Percentiles rank a stretch among this genome's conserved stretches.
These are phyloP conservation scores for Fraxinus excelsior DNA, from an alignment of 257 asterid genomes.

Conservation along the genomic window DNA sequence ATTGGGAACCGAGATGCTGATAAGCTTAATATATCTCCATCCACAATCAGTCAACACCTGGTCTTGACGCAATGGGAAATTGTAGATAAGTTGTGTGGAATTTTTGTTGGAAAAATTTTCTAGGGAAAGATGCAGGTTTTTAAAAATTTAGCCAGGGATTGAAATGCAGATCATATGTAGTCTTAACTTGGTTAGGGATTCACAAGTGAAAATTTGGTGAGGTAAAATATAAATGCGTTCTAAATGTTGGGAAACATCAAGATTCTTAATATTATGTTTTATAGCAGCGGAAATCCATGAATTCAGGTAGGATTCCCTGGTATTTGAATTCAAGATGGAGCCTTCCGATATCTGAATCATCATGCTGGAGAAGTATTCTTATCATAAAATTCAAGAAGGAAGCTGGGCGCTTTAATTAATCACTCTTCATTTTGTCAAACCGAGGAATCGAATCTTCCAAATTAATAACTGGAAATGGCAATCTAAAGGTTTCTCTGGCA, in stretches of 20 bases:
- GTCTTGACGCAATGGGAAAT: not conserved
- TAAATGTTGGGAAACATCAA: not conserved
- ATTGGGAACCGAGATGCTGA: not conserved
- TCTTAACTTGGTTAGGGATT: not conserved
- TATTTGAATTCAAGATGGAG: not conserved
- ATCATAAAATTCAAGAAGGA: not conserved
- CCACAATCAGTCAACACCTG: not conserved
- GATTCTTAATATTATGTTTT: not conserved
- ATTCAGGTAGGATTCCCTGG: not conserved
- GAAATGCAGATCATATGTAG: not conserved
- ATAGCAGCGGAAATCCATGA: not conserved
- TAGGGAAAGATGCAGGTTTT: not conserved
- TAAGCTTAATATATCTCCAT: not conserved
- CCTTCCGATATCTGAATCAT: not conserved
- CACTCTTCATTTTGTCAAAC: not conserved
- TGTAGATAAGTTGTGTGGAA: not conserved
- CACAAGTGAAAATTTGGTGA: not conserved
- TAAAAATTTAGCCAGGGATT: not conserved
- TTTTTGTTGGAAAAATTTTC: not conserved
- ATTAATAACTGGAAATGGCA: not conserved
- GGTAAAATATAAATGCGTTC: not conserved
- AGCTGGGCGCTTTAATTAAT: not conserved
- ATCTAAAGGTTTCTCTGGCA: not conserved
- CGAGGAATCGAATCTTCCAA: not conserved
- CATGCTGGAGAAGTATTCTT: not conserved